A percentile compares a stretch with the other conserved stretches of the same genome.
Evolutionary conservation across 2,329 filamentous ascomycete genomes (phyloP).

Genomic region (Monilinia fructigena): DNA sequence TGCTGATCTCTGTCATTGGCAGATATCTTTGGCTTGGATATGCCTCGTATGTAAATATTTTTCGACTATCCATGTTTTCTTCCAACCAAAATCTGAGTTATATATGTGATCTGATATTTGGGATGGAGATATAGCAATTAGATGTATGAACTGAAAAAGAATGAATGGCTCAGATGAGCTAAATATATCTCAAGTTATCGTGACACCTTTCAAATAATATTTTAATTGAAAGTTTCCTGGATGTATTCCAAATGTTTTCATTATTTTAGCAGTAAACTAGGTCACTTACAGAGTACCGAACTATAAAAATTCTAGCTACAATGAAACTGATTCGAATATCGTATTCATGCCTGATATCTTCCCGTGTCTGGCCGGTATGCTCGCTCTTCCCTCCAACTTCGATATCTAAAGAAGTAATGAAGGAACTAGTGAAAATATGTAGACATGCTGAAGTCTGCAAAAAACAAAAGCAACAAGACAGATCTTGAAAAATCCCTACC

Average conservation of each 20-base stretch:
- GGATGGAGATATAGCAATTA: neutral
- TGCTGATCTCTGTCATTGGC: neutral
- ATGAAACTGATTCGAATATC: fast-evolving
- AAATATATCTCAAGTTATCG: neutral
- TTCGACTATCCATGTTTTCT: neutral
- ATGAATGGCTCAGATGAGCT: neutral
- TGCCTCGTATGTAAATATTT: neutral
- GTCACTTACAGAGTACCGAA: neutral
- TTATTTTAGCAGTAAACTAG: neutral
- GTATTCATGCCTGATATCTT: neutral
- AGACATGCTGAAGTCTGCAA: neutral
- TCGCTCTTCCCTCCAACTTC: neutral
- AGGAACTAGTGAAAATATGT: neutral
- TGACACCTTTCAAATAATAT: no score
- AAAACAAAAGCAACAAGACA: neutral
- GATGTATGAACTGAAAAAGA: neutral
- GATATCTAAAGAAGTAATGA: neutral
- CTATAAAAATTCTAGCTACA: neutral
- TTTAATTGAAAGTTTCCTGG: no score
- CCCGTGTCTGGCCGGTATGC: neutral
- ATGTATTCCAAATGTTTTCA: neutral
- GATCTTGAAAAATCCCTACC: no score
- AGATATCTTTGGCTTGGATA: neutral
- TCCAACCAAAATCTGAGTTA: neutral
- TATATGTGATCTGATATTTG: neutral